Evolutionary conservation across 441 rosid genomes (phyloP).

Genomic region (Populus hybrid): DNA sequence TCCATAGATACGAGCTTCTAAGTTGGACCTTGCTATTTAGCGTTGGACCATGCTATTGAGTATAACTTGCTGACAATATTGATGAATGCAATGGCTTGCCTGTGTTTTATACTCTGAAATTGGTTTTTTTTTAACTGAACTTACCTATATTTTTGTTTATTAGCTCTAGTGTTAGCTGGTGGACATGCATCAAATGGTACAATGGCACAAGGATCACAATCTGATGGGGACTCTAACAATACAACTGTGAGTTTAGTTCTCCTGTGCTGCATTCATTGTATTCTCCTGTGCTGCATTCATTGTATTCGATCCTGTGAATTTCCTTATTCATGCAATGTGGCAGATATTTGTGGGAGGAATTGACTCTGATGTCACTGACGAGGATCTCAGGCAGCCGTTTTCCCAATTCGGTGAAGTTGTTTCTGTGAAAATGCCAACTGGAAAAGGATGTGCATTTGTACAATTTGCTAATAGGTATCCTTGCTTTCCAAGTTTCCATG

Average conservation of each 20-base stretch:
- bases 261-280: conserved; percentile 1
- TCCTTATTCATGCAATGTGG: conserved; percentile 19
- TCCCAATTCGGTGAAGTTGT: conserved; percentile 85
- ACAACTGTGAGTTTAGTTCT: conserved; percentile 71
- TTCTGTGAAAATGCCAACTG: conserved; percentile 87
- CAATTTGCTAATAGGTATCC: conserved; percentile 72
- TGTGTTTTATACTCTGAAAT: background rate
- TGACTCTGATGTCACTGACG: conserved; percentile 76
- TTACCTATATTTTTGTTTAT: conserved; percentile 23
- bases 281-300: conserved; percentile 5
- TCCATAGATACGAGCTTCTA: background rate
- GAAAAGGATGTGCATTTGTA: conserved; percentile 94
- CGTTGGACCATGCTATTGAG: too few relatives aligned
- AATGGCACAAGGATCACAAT: conserved; percentile 53
- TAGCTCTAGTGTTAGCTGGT: conserved; percentile 82
- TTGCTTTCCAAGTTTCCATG: conserved; percentile 3
- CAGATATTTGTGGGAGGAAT: conserved; percentile 96
- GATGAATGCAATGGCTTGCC: background rate
- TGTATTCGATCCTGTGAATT: conserved; percentile 7
- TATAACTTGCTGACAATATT: conserved; percentile 3
- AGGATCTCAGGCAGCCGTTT: conserved; percentile 79
- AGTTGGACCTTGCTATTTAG: background rate
- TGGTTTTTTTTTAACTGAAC: conserved; percentile 11
- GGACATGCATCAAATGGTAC: conserved; percentile 70
- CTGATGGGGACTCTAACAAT: conserved; percentile 66